phyloP scores from a whole-genome alignment of 2,329 filamentous ascomycete species.

The Penicillium freii region DNA sequence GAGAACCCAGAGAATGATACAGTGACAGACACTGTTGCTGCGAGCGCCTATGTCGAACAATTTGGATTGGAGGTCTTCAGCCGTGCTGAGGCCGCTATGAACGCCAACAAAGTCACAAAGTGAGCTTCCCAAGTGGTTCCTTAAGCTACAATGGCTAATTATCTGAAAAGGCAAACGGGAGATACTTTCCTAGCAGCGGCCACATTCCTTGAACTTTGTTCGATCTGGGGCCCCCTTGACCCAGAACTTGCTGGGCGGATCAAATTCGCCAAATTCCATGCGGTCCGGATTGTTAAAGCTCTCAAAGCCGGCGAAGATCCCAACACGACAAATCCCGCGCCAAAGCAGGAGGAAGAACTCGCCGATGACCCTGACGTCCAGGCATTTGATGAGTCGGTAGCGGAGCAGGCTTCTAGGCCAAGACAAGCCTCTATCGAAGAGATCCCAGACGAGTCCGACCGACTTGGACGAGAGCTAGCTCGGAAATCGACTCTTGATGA shows the following conservation, averaged over 20 bases:
- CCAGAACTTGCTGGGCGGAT: slow-evolving; percentile 78
- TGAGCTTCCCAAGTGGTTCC: slow-evolving; percentile 36
- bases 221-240: slow-evolving; percentile 77
- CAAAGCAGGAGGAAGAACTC: slow-evolving; percentile 51
- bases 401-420: slow-evolving; percentile 46
- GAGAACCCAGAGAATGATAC: slow-evolving; percentile 76
- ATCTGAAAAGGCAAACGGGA: slow-evolving; percentile 69
- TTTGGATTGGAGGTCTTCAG: slow-evolving; percentile 88
- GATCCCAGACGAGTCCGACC: slow-evolving; percentile 56
- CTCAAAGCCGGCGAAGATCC: slow-evolving; percentile 88
- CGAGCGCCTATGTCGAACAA: slow-evolving; percentile 89
- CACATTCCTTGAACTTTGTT: slow-evolving; percentile 84
- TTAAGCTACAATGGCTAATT: neutral
- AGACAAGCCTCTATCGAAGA: slow-evolving; percentile 59
- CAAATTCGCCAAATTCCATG: slow-evolving; percentile 96
- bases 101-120: slow-evolving; percentile 79
- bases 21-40: slow-evolving; percentile 78
- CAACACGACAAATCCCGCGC: slow-evolving; percentile 81
- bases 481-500: slow-evolving; percentile 50
- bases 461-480: slow-evolving; percentile 45
- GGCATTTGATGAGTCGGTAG: slow-evolving; percentile 46
- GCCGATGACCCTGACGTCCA: slow-evolving; percentile 63
- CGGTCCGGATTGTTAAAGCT: slow-evolving; percentile 83
- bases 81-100: slow-evolving; percentile 76
- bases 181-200: slow-evolving; percentile 91